phyloP scores from a whole-genome alignment of 2,329 filamentous ascomycete species.

The Alternaria sp. region DNA sequence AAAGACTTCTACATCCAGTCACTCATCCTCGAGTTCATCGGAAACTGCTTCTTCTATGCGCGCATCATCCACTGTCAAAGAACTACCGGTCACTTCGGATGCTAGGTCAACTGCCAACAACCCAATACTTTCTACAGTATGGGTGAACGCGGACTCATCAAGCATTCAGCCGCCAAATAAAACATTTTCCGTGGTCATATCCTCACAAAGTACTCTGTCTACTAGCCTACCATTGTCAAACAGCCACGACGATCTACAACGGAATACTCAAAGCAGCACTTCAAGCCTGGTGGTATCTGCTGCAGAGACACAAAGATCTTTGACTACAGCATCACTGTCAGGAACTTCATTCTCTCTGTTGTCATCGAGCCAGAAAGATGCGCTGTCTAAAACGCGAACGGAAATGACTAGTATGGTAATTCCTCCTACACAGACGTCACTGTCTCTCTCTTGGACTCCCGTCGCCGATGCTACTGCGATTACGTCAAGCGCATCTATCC shows the following conservation, averaged over 20 bases:
- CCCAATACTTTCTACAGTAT: neutral
- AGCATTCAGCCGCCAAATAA: neutral
- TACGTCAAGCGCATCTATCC: neutral
- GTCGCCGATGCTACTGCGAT: neutral
- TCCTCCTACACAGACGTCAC: neutral
- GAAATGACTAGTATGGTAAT: neutral
- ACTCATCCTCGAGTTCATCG: neutral
- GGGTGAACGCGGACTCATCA: neutral
- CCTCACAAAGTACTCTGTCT: neutral
- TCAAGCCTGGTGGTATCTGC: neutral
- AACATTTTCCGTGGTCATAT: neutral
- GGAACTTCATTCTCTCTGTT: neutral
- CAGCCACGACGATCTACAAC: neutral
- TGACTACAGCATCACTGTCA: neutral
- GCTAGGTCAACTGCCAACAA: neutral
- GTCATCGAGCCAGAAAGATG: neutral
- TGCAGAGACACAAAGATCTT: neutral
- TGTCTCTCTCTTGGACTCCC: neutral
- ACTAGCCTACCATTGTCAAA: neutral
- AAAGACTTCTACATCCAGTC: neutral
- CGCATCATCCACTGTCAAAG: constrained; percentile 2
- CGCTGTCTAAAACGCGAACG: neutral
- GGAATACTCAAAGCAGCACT: neutral
- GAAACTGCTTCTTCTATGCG: neutral
- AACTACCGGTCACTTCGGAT: neutral